Conservation (phyloP, 2,329 filamentous ascomycete species). For the Rhinocladiella mackenziei region DNA sequence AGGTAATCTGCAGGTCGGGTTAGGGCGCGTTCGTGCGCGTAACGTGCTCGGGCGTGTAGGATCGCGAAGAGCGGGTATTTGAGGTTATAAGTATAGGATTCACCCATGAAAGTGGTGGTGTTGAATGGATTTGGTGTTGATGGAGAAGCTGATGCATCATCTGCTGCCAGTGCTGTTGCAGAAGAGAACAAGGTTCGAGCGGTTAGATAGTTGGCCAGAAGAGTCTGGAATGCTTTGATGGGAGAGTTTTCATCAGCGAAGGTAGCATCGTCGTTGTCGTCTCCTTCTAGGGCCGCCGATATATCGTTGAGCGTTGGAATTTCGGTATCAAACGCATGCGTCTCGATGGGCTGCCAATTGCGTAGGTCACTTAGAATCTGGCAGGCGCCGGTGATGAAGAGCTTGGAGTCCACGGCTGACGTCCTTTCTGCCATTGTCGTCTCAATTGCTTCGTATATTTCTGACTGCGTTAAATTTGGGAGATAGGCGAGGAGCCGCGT, state of each 20-base stretch:
- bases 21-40: slow-evolving; percentile 57
- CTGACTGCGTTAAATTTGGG: slow-evolving; percentile 8
- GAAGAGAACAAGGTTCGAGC: no score
- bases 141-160: no score
- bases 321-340: background rate
- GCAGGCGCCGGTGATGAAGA: background rate
- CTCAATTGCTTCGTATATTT: slow-evolving; percentile 11
- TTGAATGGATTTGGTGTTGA: slow-evolving; percentile 32
- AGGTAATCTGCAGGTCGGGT: slow-evolving; percentile 59
- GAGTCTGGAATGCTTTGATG: slow-evolving; percentile 4
- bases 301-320: background rate
- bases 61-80: slow-evolving; percentile 55
- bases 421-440: background rate
- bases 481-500: slow-evolving; percentile 11
- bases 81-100: slow-evolving; percentile 57
- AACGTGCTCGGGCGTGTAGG: slow-evolving; percentile 56
- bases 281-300: background rate
- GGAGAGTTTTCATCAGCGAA: slow-evolving; percentile 1
- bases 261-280: slow-evolving; percentile 3
- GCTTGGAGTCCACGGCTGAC: background rate
- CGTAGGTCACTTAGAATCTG: no score
- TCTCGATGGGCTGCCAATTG: no score
- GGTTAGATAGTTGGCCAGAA: no score
- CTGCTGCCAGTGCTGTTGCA: no score
- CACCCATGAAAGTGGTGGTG: slow-evolving; percentile 51